Percentiles rank a stretch among this genome's conserved stretches.
phyloP scores from a whole-genome alignment of 257 asterid species.

The Ilex asprella region DNA sequence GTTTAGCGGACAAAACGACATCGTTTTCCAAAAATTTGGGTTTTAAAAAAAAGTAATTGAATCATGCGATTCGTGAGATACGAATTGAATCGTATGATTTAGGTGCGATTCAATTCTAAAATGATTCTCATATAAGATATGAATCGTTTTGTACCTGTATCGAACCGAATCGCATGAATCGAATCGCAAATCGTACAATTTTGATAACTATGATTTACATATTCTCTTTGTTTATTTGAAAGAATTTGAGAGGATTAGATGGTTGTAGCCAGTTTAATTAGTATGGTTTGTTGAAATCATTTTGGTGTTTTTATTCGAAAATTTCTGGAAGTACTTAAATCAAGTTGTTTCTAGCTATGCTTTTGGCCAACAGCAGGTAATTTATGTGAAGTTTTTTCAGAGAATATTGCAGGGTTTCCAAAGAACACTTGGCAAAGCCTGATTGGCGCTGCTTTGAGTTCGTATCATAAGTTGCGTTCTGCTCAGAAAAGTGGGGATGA shows the following conservation, averaged over 20 bases:
- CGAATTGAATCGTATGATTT: no score
- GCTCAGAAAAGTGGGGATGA: conserved; percentile 29
- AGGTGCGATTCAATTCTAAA: no score
- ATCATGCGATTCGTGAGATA: no score
- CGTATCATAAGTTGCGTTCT: conserved; percentile 42
- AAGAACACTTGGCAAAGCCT: conserved; percentile 52
- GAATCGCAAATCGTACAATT: no score
- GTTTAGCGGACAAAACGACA: no score
- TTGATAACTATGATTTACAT: no score
- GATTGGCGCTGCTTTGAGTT: conserved; percentile 64
- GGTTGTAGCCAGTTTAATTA: neutral
- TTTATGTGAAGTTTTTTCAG: conserved; percentile 12
- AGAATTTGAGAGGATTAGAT: neutral
- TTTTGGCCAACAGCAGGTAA: conserved; percentile 4
- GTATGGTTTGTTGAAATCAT: neutral
- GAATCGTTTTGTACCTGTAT: no score
- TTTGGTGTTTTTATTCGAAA: neutral
- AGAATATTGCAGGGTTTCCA: conserved; percentile 36
- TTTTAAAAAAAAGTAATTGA: no score
- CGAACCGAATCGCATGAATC: no score
- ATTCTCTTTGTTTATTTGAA: neutral
- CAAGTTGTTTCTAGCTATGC: conserved; percentile 3
- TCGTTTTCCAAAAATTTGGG: no score
- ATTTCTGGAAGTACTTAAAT: neutral
- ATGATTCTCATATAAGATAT: no score